Percentiles rank a stretch among this genome's conserved stretches.
phyloP scores from a whole-genome alignment of 2,329 filamentous ascomycete genomes.

The Gaeumannomyces sp. region DNA sequence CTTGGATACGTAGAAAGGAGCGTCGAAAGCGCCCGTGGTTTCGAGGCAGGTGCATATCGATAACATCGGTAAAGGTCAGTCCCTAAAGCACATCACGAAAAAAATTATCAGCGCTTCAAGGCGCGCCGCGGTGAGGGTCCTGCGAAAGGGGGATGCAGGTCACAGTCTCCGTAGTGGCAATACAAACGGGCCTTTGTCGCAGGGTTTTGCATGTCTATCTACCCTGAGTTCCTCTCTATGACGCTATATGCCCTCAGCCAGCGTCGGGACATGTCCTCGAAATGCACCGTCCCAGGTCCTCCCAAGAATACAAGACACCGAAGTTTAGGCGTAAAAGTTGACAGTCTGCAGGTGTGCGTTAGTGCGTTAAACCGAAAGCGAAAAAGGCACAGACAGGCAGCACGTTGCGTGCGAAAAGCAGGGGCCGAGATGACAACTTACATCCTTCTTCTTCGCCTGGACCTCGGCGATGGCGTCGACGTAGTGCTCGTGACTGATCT shows the following conservation, averaged over 20 bases:
- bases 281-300: background rate
- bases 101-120: background rate
- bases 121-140: no score
- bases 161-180: background rate
- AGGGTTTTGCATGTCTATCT: background rate
- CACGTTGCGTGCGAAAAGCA: background rate
- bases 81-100: background rate
- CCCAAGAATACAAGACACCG: background rate
- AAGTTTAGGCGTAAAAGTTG: constrained; percentile 47
- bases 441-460: constrained; percentile 90
- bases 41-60: background rate
- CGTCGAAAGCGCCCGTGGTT: background rate
- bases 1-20: no score
- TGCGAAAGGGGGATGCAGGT: background rate
- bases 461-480: constrained; percentile 98
- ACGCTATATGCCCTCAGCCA: background rate
- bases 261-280: background rate
- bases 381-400: background rate
- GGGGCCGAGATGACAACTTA: constrained; percentile 30
- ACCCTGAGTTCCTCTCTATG: background rate
- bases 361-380: constrained; percentile 18
- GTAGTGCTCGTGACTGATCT: constrained; percentile 97
- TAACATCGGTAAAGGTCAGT: background rate
- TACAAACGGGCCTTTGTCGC: background rate
- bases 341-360: constrained; percentile 37